Percentiles rank a stretch among this genome's conserved stretches.
These are phyloP conservation scores for Eremothecium sinecaudum DNA, from an alignment of 1,139 yeast species.

Conservation along the genomic window DNA sequence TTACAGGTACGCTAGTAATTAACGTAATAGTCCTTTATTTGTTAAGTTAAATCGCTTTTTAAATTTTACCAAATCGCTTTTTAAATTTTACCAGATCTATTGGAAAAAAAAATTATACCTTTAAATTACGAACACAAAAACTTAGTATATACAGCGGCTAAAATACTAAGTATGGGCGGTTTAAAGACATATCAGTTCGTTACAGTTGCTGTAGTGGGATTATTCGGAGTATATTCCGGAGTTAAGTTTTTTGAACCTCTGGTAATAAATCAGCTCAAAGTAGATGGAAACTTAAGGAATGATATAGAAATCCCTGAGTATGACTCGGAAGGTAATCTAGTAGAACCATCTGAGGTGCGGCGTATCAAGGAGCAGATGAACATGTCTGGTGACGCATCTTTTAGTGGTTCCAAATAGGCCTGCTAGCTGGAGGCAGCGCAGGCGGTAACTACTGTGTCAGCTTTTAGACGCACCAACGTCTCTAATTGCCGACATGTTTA, in stretches of 20 bases:
- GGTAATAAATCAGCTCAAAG: conserved; percentile 55
- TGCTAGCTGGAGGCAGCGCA: not conserved
- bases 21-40: no score
- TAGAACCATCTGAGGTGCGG: conserved; percentile 21
- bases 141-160: no score
- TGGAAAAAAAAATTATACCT: no score
- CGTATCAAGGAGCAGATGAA: no score
- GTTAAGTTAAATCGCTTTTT: no score
- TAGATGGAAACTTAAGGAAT: conserved; percentile 56
- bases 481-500: not conserved
- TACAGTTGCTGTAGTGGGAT: conserved; percentile 30
- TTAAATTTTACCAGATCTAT: no score
- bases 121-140: no score
- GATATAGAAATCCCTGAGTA: conserved; percentile 47
- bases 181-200: conserved; percentile 31
- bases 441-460: not conserved
- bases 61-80: no score
- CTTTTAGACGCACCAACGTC: not conserved
- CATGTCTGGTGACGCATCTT: no score
- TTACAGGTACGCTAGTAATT: no score
- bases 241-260: conserved; percentile 66
- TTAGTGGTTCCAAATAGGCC: no score
- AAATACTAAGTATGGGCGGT: no score
- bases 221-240: conserved; percentile 42
- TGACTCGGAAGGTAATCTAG: conserved; percentile 35